These are phyloP conservation scores for Rhizopus sp. DNA, from an alignment of 371 early-diverging fungal genomes.

Conservation along the genomic window DNA sequence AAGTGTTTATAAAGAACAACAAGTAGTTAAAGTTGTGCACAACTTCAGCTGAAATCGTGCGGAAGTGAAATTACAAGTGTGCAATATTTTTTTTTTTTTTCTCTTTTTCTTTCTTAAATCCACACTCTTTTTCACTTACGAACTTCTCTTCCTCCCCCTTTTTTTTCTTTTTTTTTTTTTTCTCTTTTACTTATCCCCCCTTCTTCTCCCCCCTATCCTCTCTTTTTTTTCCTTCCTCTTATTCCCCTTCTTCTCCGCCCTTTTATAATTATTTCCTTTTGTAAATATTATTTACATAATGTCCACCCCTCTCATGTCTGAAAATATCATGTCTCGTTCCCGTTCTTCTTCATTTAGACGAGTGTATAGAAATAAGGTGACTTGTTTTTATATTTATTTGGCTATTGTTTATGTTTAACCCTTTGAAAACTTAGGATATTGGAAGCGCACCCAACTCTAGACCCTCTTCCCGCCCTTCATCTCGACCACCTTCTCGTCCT, in stretches of 20 bases:
- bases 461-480: slow-evolving; percentile 20
- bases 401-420: background rate
- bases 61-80: no score
- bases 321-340: slow-evolving; percentile 21
- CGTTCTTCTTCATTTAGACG: slow-evolving; percentile 28
- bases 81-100: no score
- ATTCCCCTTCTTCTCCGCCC: background rate
- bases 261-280: slow-evolving; percentile 3
- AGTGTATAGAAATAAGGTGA: slow-evolving; percentile 18
- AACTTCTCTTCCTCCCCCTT: background rate
- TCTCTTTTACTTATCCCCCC: background rate
- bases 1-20: no score
- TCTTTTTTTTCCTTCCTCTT: slow-evolving; percentile 3
- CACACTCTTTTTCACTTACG: no score
- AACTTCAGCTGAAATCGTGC: no score
- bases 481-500: slow-evolving; percentile 24
- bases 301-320: slow-evolving; percentile 20
- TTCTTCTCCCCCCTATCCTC: slow-evolving; percentile 1
- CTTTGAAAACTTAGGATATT: background rate
- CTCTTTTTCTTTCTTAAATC: no score
- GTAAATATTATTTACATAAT: slow-evolving; percentile 11
- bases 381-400: background rate
- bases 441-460: slow-evolving; percentile 6
- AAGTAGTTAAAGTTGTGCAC: no score
- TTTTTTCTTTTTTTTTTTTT: slow-evolving; percentile 3